Percentiles rank a stretch among this genome's conserved stretches.
Evolutionary conservation across 768 basidiomycete species (phyloP).

Genomic region (Serendipita sp.): DNA sequence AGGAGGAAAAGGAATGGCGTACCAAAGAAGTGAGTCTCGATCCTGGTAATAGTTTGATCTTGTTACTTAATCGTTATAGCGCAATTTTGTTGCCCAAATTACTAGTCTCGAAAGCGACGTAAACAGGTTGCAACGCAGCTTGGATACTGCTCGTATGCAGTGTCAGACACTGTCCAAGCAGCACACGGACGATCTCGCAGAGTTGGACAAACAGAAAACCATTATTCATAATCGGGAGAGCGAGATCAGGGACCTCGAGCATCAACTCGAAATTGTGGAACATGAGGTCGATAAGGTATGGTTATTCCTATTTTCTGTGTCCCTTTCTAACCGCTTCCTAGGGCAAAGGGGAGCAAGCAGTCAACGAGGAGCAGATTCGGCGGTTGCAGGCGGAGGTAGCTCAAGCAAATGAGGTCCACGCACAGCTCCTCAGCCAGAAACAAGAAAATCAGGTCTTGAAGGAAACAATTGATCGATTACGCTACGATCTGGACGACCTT

Average conservation of each 20-base stretch:
- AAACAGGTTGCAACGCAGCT: slow-evolving; percentile 49
- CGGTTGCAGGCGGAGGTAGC: slow-evolving; percentile 58
- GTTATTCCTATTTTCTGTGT: no score
- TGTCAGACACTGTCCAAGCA: slow-evolving; percentile 71
- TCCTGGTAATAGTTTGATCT: slow-evolving; percentile 12
- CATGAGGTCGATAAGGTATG: slow-evolving; percentile 34
- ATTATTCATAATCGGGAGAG: slow-evolving; percentile 62
- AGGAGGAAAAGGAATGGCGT: slow-evolving; percentile 86
- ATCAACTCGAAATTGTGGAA: slow-evolving; percentile 41
- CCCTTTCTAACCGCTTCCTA: slow-evolving; percentile 25
- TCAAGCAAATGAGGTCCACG: slow-evolving; percentile 54
- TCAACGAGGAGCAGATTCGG: slow-evolving; percentile 54
- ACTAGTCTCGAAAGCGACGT: slow-evolving; percentile 62
- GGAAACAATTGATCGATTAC: slow-evolving; percentile 90
- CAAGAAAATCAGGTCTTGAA: slow-evolving; percentile 86
- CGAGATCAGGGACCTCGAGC: slow-evolving; percentile 47
- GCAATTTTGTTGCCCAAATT: slow-evolving; percentile 51
- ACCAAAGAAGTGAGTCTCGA: slow-evolving; percentile 53
- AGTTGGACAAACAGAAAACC: slow-evolving; percentile 65
- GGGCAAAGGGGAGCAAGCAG: slow-evolving; percentile 49
- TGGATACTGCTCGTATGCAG: slow-evolving; percentile 57
- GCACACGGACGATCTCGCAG: slow-evolving; percentile 73
- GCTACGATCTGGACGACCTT: slow-evolving; percentile 89
- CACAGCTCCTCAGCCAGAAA: slow-evolving; percentile 78
- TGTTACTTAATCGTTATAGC: slow-evolving; percentile 27